Percentiles rank a stretch among this genome's conserved stretches.
These are phyloP conservation scores for Penicillium manginii DNA, from an alignment of 495 filamentous ascomycete genomes.

Conservation along the genomic window DNA sequence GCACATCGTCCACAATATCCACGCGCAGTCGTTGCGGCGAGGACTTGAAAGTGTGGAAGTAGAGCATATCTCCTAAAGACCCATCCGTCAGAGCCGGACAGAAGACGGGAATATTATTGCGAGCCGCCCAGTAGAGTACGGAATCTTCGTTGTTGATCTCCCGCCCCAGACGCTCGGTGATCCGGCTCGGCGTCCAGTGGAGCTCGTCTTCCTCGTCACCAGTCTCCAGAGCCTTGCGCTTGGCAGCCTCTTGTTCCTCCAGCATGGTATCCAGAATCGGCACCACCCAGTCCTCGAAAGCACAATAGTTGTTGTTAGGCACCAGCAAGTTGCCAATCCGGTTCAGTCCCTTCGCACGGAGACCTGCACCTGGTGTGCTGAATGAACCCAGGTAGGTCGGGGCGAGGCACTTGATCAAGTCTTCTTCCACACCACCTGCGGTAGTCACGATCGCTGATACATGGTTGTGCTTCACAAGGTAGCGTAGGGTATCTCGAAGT, in stretches of 20 bases:
- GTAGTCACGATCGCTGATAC: conserved; percentile 92
- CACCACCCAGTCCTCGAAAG: conserved; percentile 95
- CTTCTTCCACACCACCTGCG: conserved; percentile 96
- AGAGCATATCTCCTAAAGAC: conserved; percentile 94
- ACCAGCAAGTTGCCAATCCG: conserved; percentile 96
- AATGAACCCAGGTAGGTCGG: conserved; percentile 92
- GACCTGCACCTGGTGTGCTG: conserved; percentile 67
- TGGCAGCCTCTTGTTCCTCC: conserved; percentile 83
- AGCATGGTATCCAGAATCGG: conserved; percentile 91
- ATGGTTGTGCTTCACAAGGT: conserved; percentile 87
- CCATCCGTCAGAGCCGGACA: conserved; percentile 96
- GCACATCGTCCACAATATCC: conserved; percentile 88
- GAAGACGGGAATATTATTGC: conserved; percentile 94
- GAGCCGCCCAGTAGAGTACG: conserved; percentile 92
- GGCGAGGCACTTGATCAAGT: conserved; percentile 95
- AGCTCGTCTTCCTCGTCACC: conserved; percentile 67
- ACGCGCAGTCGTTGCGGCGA: conserved; percentile 77
- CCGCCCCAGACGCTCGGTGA: conserved; percentile 82
- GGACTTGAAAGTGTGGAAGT: conserved; percentile 90
- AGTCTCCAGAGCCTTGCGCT: conserved; percentile 43
- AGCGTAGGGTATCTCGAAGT: conserved; percentile 86
- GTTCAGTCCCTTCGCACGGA: conserved; percentile 85
- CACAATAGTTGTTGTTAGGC: conserved; percentile 94
- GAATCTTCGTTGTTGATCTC: conserved; percentile 90
- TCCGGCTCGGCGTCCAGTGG: conserved; percentile 87